A percentile compares a stretch with the other conserved stretches of the same genome.
Evolutionary conservation across 768 basidiomycete species (phyloP).

Genomic region (Hemileccinum impolitum): DNA sequence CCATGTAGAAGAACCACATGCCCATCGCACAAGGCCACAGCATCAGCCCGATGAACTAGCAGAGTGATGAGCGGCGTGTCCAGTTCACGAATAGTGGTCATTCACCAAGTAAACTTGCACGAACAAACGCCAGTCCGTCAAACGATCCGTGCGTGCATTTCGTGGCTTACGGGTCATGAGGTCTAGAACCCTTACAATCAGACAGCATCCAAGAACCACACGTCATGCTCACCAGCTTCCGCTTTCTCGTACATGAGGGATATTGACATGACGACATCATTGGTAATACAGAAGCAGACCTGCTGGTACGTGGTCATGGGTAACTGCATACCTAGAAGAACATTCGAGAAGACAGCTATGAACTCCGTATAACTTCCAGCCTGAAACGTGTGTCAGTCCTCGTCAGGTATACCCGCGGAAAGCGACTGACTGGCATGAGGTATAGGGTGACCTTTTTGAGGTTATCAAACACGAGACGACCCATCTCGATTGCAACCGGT

Average conservation of each 20-base stretch:
- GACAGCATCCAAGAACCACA: not conserved
- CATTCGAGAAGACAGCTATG: constrained; percentile 53
- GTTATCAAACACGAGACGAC: constrained; percentile 58
- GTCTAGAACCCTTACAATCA: constrained; percentile 25
- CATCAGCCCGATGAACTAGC: constrained; percentile 41
- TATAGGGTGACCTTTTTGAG: constrained; percentile 47
- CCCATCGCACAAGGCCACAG: constrained; percentile 43
- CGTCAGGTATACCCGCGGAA: not conserved
- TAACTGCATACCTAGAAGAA: constrained; percentile 59
- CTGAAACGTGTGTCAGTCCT: constrained; percentile 16
- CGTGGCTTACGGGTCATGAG: constrained; percentile 48
- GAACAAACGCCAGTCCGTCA: constrained; percentile 48
- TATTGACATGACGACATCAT: constrained; percentile 49
- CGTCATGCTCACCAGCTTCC: constrained; percentile 37
- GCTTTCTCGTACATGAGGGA: constrained; percentile 51
- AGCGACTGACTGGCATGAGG: constrained; percentile 36
- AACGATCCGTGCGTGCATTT: constrained; percentile 43
- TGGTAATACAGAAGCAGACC: constrained; percentile 50
- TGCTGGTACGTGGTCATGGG: constrained; percentile 53
- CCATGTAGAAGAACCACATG: constrained; percentile 41
- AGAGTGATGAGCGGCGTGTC: constrained; percentile 1
- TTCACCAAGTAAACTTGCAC: constrained; percentile 46
- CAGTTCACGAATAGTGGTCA: not conserved
- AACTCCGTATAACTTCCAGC: constrained; percentile 57
- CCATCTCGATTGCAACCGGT: constrained; percentile 54